phyloP scores from a whole-genome alignment of 2,329 filamentous ascomycete genomes.

The Ophiostoma perfectum region DNA sequence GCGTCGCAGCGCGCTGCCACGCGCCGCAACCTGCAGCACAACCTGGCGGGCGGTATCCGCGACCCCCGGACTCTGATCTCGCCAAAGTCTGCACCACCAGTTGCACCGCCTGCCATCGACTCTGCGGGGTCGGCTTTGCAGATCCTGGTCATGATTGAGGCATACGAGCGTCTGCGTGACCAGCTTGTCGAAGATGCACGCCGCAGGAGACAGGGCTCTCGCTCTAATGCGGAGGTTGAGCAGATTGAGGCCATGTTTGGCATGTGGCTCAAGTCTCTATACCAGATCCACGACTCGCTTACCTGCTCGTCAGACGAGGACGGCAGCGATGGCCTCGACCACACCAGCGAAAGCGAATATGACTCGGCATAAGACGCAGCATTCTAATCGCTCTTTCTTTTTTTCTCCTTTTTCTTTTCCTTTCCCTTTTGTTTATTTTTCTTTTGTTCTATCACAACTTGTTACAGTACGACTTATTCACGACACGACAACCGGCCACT shows the following conservation, averaged over 20 bases:
- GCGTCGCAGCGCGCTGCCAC: constrained; percentile 18
- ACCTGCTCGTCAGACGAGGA: constrained; percentile 28
- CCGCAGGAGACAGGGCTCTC: constrained; percentile 18
- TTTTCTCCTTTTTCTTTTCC: not conserved
- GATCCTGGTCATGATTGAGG: constrained; percentile 54
- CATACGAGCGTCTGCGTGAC: constrained; percentile 50
- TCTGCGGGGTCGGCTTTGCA: constrained; percentile 44
- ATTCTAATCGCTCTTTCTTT: not conserved
- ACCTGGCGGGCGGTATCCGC: not conserved
- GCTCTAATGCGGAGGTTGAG: constrained; percentile 30
- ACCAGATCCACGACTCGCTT: constrained; percentile 42
- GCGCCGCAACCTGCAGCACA: constrained; percentile 14
- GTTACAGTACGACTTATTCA: not conserved
- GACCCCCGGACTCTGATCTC: not conserved
- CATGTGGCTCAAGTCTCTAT: constrained; percentile 47
- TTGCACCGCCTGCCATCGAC: constrained; percentile 20
- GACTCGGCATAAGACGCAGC: constrained; percentile 25
- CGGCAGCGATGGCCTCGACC: constrained; percentile 22
- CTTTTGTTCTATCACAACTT: not conserved
- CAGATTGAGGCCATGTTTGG: constrained; percentile 43
- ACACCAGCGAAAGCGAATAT: constrained; percentile 35
- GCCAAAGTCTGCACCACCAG: constrained; percentile 21
- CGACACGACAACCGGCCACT: not conserved
- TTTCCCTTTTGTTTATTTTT: not conserved
- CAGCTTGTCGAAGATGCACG: constrained; percentile 35